Conservation (phyloP, 1,284 basidiomycete species). For the Wallemia mellicola region DNA sequence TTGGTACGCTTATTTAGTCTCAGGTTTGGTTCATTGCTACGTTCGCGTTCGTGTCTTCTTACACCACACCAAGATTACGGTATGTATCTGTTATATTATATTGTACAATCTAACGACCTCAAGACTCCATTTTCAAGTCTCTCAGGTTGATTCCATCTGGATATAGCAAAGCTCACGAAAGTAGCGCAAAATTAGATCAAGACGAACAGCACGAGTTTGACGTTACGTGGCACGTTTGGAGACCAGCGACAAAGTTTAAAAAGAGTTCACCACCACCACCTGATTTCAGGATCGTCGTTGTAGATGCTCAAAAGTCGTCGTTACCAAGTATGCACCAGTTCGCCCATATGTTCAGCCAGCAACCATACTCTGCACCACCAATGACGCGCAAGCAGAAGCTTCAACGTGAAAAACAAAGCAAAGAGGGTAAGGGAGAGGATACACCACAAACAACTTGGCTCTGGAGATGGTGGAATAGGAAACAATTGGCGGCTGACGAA, state of each 20-base stretch:
- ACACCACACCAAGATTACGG: neutral
- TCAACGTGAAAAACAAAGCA: neutral
- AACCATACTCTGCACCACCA: neutral
- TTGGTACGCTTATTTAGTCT: neutral
- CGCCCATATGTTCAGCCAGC: neutral
- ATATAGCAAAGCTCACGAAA: neutral
- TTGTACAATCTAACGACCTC: neutral
- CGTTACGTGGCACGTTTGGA: neutral
- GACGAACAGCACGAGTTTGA: neutral
- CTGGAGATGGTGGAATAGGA: neutral
- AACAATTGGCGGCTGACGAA: neutral
- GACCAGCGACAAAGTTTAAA: neutral
- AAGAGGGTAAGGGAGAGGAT: neutral
- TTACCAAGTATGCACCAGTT: neutral
- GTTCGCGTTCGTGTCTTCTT: neutral
- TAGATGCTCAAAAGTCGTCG: neutral
- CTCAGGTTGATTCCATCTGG: neutral
- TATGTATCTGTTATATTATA: neutral
- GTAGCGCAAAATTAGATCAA: neutral
- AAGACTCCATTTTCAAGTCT: neutral
- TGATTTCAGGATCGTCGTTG: neutral
- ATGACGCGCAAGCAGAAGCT: neutral
- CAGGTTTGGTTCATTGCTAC: neutral
- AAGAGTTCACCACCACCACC: neutral
- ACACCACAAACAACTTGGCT: neutral